phyloP scores from a whole-genome alignment of 148 eudicot genomes.

The Fagopyrum esculentum region DNA sequence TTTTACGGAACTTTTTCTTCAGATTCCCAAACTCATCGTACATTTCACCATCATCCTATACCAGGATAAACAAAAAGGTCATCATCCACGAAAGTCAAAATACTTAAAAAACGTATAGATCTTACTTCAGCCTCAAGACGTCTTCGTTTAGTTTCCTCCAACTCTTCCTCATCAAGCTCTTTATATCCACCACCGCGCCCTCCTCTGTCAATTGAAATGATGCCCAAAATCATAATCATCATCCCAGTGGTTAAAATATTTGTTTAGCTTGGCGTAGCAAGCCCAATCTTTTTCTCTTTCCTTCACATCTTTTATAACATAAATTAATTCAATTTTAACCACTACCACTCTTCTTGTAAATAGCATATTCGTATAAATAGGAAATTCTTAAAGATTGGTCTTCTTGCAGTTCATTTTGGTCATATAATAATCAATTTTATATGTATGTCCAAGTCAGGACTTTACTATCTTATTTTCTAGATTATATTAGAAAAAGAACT shows the following conservation, averaged over 20 bases:
- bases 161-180: constrained; percentile 93
- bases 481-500: too few species aligned
- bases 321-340: too few species aligned
- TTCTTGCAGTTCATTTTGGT: too few species aligned
- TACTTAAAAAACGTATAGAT: background rate
- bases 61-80: background rate
- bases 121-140: constrained; percentile 86
- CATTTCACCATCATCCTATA: constrained; percentile 93
- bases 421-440: too few species aligned
- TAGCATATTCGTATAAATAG: too few species aligned
- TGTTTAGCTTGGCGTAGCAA: too few species aligned
- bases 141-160: constrained; percentile 84
- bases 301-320: too few species aligned
- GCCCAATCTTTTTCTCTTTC: too few species aligned
- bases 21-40: constrained; percentile 98
- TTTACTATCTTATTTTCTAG: too few species aligned
- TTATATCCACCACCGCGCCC: constrained; percentile 98
- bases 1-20: constrained; percentile 82
- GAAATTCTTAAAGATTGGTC: too few species aligned
- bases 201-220: constrained; percentile 47
- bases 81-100: constrained; percentile 5
- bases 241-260: background rate
- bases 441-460: too few species aligned
- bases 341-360: too few species aligned
- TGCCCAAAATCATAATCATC: constrained; percentile 1